Evolutionary conservation across 495 filamentous ascomycete species (phyloP).

Genomic region (Tuber calosporum): DNA sequence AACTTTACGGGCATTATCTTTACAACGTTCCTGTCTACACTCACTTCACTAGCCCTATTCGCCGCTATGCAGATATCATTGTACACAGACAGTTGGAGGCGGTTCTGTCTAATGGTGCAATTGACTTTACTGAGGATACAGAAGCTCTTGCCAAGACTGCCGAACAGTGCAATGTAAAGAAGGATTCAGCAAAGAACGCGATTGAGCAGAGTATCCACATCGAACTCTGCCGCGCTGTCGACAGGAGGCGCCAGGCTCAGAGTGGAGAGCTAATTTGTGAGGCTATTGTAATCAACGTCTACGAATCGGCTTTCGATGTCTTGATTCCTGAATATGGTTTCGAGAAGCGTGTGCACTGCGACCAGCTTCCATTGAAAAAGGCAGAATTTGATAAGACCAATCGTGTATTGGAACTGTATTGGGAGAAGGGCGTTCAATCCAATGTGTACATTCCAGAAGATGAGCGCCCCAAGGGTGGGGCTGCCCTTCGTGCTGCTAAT

Average conservation of each 20-base stretch:
- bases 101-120: constrained; percentile 69
- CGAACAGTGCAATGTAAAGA: constrained; percentile 96
- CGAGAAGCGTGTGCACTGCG: constrained; percentile 98
- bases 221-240: constrained; percentile 90
- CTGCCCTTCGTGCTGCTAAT: constrained; percentile 60
- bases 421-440: constrained; percentile 98
- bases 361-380: constrained; percentile 96
- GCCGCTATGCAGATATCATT: constrained; percentile 88
- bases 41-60: constrained; percentile 92
- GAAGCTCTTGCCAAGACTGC: constrained; percentile 86
- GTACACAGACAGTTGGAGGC: constrained; percentile 93
- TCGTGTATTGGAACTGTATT: constrained; percentile 88
- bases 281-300: constrained; percentile 92
- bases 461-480: constrained; percentile 76
- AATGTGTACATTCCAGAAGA: constrained; percentile 95
- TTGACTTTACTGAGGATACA: constrained; percentile 82
- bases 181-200: constrained; percentile 93
- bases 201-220: constrained; percentile 99
- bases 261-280: constrained; percentile 93
- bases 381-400: constrained; percentile 95
- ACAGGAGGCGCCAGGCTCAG: constrained; percentile 72
- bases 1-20: constrained; percentile 77
- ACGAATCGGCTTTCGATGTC: constrained; percentile 97
- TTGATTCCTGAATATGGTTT: constrained; percentile 97
- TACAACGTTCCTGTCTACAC: constrained; percentile 91